These are phyloP conservation scores for Tetradesmus lagerheimii DNA, from an alignment of 139 green algal species.

Conservation along the genomic window DNA sequence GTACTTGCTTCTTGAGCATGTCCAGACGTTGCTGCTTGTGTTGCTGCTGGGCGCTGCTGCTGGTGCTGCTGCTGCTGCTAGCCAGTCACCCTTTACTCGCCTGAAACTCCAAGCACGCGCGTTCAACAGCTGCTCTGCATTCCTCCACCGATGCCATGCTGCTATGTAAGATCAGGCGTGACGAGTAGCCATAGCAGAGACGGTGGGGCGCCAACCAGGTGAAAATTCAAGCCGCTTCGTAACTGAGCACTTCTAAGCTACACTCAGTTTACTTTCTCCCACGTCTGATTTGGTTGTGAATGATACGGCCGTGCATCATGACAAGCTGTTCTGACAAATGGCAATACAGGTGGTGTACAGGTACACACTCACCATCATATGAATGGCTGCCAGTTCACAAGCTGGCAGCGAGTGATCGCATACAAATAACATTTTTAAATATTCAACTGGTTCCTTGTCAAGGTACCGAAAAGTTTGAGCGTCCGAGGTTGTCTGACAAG, in stretches of 20 bases:
- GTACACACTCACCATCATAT: neutral
- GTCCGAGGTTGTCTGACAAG: neutral
- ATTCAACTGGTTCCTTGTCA: no score
- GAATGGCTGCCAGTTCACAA: no score
- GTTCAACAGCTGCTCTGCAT: constrained; percentile 51
- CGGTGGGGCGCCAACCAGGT: neutral
- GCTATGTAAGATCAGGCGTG: neutral
- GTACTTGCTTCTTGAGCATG: neutral
- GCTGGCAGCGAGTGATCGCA: no score
- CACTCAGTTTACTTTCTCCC: no score
- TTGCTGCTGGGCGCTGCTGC: neutral
- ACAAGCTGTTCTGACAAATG: neutral
- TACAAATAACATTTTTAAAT: no score
- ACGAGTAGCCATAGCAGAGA: neutral
- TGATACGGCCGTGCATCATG: neutral
- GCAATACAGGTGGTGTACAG: neutral
- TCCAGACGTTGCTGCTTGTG: neutral
- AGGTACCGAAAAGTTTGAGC: neutral
- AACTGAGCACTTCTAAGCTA: neutral
- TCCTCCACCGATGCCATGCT: constrained; percentile 26
- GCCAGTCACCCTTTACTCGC: constrained; percentile 19
- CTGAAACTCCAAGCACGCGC: constrained; percentile 61
- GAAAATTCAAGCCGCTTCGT: neutral
- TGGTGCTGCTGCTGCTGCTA: neutral
- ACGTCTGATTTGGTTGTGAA: no score